phyloP scores from a whole-genome alignment of 2,329 filamentous ascomycete genomes.

The Pseudocercospora musae region DNA sequence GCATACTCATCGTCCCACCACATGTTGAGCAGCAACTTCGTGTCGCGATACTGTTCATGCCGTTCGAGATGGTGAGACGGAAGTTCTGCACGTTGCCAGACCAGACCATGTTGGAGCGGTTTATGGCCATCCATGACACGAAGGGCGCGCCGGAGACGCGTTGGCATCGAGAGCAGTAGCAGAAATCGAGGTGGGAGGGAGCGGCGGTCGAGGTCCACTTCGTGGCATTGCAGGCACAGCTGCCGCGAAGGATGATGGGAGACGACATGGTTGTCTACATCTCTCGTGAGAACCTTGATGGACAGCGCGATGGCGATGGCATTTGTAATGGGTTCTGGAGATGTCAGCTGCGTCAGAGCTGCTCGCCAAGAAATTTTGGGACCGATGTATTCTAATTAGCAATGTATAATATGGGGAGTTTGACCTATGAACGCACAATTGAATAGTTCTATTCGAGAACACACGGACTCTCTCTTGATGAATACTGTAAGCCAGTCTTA shows the following conservation, averaged over 20 bases:
- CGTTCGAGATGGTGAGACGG: constrained; percentile 5
- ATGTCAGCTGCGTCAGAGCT: no score
- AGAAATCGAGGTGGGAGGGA: constrained; percentile 19
- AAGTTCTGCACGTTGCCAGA: constrained; percentile 2
- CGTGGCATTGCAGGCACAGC: constrained; percentile 20
- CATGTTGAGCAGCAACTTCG: constrained; percentile 17
- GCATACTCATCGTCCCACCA: constrained; percentile 20
- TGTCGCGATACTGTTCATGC: constrained; percentile 12
- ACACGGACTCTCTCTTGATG: no score
- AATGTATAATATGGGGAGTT: no score
- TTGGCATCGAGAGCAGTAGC: constrained; percentile 26
- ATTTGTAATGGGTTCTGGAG: no score
- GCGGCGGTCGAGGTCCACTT: constrained; percentile 13
- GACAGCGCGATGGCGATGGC: no score
- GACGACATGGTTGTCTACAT: neutral
- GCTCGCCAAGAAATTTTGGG: no score
- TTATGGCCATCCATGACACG: constrained; percentile 19
- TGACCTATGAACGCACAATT: no score
- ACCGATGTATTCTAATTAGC: no score
- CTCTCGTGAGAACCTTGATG: neutral
- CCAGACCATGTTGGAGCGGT: constrained; percentile 14
- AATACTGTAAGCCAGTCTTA: no score
- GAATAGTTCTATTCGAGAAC: no score
- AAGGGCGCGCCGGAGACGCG: constrained; percentile 23
- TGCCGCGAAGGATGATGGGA: constrained; percentile 1